Evolutionary conservation across 2,329 filamentous ascomycete genomes (phyloP).

Genomic region (Diaporthe capsici): DNA sequence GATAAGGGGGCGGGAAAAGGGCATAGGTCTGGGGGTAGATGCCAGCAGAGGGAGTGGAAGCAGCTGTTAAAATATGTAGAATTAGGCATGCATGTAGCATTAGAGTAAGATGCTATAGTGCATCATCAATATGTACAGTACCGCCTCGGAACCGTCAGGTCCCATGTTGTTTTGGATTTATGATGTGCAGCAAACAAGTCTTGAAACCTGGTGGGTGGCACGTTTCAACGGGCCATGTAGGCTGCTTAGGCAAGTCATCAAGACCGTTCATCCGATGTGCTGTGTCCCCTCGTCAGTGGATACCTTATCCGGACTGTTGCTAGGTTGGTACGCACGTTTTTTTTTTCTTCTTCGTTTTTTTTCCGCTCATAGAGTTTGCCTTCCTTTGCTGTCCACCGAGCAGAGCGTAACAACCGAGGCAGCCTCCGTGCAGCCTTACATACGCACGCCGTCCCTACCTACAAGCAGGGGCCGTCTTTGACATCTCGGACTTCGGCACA

Average conservation of each 20-base stretch:
- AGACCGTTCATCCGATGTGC: slow-evolving; percentile 30
- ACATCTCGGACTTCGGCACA: background rate
- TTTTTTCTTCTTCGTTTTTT: background rate
- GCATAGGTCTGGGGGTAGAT: slow-evolving; percentile 74
- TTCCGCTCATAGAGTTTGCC: background rate
- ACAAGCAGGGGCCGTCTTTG: background rate
- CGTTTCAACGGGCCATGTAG: slow-evolving; percentile 10
- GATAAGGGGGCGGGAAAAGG: slow-evolving; percentile 75
- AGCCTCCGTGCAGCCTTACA: background rate
- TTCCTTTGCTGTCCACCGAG: background rate
- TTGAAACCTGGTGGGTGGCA: slow-evolving; percentile 5
- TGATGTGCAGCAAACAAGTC: slow-evolving; percentile 28
- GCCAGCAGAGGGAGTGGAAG: background rate
- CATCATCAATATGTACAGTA: slow-evolving; percentile 9
- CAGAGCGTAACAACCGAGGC: background rate
- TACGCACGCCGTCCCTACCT: background rate
- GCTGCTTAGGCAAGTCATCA: background rate
- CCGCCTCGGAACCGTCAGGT: background rate
- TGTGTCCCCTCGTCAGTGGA: slow-evolving; percentile 15
- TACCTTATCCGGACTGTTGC: background rate
- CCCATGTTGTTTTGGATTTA: background rate
- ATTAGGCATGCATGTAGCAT: background rate
- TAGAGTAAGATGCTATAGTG: background rate
- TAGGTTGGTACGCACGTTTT: background rate
- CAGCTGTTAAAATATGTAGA: slow-evolving; percentile 12